These are phyloP conservation scores for Anethum foeniculum DNA, from an alignment of 140 eudicot species.

Conservation along the genomic window DNA sequence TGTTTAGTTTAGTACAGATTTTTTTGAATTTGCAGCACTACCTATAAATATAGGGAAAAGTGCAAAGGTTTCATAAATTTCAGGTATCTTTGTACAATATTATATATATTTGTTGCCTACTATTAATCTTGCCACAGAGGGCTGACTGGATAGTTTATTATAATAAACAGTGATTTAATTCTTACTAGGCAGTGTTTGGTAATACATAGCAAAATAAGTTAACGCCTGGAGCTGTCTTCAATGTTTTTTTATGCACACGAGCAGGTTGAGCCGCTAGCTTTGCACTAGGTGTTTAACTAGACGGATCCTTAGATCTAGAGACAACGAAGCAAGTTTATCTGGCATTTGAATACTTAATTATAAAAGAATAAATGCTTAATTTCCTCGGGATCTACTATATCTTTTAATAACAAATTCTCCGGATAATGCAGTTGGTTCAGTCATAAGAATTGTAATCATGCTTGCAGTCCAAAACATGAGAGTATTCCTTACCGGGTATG, in stretches of 20 bases:
- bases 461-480: slow-evolving; percentile 50
- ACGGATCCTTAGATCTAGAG: slow-evolving; percentile 47
- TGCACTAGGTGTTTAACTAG: slow-evolving; percentile 42
- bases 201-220: slow-evolving; percentile 30
- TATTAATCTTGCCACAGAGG: background rate
- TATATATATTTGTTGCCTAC: background rate
- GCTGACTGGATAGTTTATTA: slow-evolving; percentile 1
- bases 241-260: slow-evolving; percentile 89
- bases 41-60: background rate
- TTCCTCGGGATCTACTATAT: slow-evolving; percentile 19
- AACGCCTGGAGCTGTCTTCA: slow-evolving; percentile 65
- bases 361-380: slow-evolving; percentile 19
- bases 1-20: background rate
- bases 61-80: background rate
- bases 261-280: slow-evolving; percentile 71
- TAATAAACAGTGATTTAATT: background rate
- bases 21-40: background rate
- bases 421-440: slow-evolving; percentile 53
- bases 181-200: slow-evolving; percentile 10
- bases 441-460: slow-evolving; percentile 43
- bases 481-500: slow-evolving; percentile 67
- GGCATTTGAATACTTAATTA: slow-evolving; percentile 26
- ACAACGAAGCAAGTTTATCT: slow-evolving; percentile 33
- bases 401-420: slow-evolving; percentile 35
- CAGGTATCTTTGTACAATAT: background rate